A percentile compares a stretch with the other conserved stretches of the same genome.
phyloP scores from a whole-genome alignment of 208 protist genomes.

The Porcisia deanei region DNA sequence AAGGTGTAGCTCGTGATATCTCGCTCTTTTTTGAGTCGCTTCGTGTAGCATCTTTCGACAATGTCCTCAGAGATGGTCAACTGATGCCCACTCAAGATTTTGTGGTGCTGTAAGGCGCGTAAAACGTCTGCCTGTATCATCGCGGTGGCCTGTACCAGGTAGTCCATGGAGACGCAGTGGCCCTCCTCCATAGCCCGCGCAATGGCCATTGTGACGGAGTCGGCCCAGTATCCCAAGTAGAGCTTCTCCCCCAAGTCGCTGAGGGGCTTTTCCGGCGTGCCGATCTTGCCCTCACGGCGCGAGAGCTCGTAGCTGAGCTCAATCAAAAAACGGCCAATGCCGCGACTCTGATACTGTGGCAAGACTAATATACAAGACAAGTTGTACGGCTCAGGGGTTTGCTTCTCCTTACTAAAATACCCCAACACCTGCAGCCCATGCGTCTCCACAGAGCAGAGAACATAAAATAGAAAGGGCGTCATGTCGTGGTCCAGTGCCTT shows the following conservation, averaged over 20 bases:
- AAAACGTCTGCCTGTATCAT: conserved; percentile 80
- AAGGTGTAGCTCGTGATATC: conserved; percentile 82
- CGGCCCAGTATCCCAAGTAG: conserved; percentile 95
- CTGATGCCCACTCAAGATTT: conserved; percentile 59
- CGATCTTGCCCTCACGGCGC: conserved; percentile 94
- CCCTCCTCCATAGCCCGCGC: conserved; percentile 77
- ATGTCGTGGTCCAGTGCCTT: conserved; percentile 99
- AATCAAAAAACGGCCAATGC: conserved; percentile 99
- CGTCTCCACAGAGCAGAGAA: conserved; percentile 94
- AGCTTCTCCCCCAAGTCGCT: conserved; percentile 97
- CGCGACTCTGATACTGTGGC: conserved; percentile 95
- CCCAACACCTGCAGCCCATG: conserved; percentile 96
- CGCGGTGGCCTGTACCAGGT: conserved; percentile 79
- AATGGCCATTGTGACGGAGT: conserved; percentile 82
- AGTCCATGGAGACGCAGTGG: conserved; percentile 76
- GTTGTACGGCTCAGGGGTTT: conserved; percentile 97
- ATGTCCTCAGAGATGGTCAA: conserved; percentile 81
- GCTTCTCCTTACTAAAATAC: conserved; percentile 99
- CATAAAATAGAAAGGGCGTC: conserved; percentile 99
- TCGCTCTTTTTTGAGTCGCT: conserved; percentile 69
- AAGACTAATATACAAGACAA: conserved; percentile 99
- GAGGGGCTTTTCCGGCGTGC: conserved; percentile 99
- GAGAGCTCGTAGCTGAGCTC: conserved; percentile 98
- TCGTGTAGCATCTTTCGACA: conserved; percentile 72
- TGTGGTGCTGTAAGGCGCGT: conserved; percentile 71